Evolutionary conservation across 371 early-diverging fungal genomes (phyloP).

Genomic region (Actinomucor elegans): DNA sequence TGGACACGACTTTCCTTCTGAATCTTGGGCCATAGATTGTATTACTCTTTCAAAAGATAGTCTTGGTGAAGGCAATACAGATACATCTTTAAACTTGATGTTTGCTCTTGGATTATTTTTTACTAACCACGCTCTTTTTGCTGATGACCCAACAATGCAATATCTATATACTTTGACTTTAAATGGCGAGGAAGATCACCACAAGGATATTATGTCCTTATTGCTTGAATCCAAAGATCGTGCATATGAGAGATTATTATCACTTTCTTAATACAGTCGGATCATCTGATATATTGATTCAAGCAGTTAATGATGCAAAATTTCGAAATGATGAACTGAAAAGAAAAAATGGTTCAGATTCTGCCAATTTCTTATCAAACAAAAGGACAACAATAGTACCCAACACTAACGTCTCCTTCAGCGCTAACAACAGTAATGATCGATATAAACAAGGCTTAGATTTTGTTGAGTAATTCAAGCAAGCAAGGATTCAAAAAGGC

Average conservation of each 20-base stretch:
- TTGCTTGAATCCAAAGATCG: conserved; percentile 2
- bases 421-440: not conserved
- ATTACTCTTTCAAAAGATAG: conserved; percentile 11
- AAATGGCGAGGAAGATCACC: not conserved
- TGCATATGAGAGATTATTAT: conserved; percentile 2
- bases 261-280: conserved; percentile 5
- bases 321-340: not conserved
- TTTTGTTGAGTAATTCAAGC: not conserved
- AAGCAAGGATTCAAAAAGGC: conserved; percentile 6
- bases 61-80: not conserved
- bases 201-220: not conserved
- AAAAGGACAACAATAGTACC: conserved; percentile 1
- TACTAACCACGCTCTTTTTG: conserved; percentile 1
- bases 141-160: conserved; percentile 9
- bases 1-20: conserved; percentile 4
- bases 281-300: conserved; percentile 4
- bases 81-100: not conserved
- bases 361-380: not conserved
- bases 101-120: conserved; percentile 9
- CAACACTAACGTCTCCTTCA: not conserved
- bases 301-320: conserved; percentile 1
- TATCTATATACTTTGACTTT: too few relatives aligned
- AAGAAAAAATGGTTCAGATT: not conserved
- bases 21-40: conserved; percentile 12
- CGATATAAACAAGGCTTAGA: not conserved